Conservation (phyloP, 169 alveolate species). For the Plasmodium billcollinsi region DNA sequence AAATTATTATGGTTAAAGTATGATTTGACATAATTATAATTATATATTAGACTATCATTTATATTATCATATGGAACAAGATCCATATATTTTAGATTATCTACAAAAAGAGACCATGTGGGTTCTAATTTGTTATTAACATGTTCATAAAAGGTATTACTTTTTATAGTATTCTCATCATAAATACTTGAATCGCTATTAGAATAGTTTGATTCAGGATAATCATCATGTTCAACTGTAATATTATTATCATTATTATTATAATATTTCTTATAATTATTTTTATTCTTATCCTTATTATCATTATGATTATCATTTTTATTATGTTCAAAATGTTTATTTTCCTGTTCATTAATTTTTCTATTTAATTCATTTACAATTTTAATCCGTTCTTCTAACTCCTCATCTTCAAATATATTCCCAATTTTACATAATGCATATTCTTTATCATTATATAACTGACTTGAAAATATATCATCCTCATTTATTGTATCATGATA, state of each 20-base stretch:
- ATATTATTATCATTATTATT: not conserved
- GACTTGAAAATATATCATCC: constrained; percentile 28
- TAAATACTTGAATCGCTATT: constrained; percentile 60
- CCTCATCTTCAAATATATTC: constrained; percentile 48
- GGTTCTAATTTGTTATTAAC: constrained; percentile 72
- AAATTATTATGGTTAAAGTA: constrained; percentile 9
- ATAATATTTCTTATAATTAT: no score
- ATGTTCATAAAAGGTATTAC: constrained; percentile 45
- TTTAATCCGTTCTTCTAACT: constrained; percentile 44
- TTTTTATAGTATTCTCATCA: constrained; percentile 44
- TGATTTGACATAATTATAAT: constrained; percentile 38
- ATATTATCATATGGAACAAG: constrained; percentile 62
- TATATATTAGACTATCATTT: constrained; percentile 41
- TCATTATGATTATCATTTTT: not conserved
- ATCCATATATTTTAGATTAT: constrained; percentile 50
- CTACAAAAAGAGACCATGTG: constrained; percentile 63
- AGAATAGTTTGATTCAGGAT: constrained; percentile 27
- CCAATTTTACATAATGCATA: constrained; percentile 23
- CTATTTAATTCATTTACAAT: constrained; percentile 62
- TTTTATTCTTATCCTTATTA: not conserved
- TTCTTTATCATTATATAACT: constrained; percentile 32
- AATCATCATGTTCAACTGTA: not conserved
- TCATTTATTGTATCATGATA: constrained; percentile 8
- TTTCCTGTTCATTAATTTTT: constrained; percentile 11
- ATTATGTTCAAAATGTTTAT: not conserved